Percentiles rank a stretch among this genome's conserved stretches.
Evolutionary conservation across 1,284 basidiomycete genomes (phyloP).

Genomic region (Pseudozyma tsukubaensis): DNA sequence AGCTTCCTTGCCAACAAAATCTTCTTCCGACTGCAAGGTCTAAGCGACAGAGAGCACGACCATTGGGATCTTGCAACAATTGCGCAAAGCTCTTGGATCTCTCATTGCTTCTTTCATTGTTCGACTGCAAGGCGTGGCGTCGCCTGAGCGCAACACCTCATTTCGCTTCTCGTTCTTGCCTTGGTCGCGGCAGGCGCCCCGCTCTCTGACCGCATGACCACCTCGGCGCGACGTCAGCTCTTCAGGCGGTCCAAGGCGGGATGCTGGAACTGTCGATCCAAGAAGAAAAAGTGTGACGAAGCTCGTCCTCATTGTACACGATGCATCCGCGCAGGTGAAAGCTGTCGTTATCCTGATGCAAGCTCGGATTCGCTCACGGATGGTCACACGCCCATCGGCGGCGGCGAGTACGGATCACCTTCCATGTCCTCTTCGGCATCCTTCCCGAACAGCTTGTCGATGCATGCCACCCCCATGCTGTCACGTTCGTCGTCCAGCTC

Average conservation of each 20-base stretch:
- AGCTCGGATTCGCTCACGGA: constrained; percentile 30
- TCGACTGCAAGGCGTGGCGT: constrained; percentile 16
- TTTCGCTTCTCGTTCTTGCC: constrained; percentile 27
- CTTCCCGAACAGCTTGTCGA: constrained; percentile 22
- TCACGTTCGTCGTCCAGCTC: constrained; percentile 37
- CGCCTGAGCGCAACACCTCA: constrained; percentile 23
- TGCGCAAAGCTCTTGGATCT: neutral
- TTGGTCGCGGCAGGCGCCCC: constrained; percentile 39
- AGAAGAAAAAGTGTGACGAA: constrained; percentile 57
- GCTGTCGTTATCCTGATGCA: constrained; percentile 46
- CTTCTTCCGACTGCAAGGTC: no score
- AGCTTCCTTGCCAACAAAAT: no score
- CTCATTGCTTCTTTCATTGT: neutral
- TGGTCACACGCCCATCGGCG: constrained; percentile 8
- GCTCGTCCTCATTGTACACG: constrained; percentile 42
- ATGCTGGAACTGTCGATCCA: constrained; percentile 50
- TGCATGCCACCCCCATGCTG: constrained; percentile 33
- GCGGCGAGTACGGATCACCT: constrained; percentile 29
- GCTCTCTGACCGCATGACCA: constrained; percentile 38
- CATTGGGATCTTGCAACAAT: no score
- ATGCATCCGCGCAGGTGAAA: constrained; percentile 36
- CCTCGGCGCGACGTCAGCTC: constrained; percentile 43
- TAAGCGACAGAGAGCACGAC: no score
- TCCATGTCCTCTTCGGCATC: constrained; percentile 27
- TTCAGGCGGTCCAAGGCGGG: constrained; percentile 51